Evolutionary conservation across 495 filamentous ascomycete species (phyloP).

Genomic region (Gamarada debralockiae): DNA sequence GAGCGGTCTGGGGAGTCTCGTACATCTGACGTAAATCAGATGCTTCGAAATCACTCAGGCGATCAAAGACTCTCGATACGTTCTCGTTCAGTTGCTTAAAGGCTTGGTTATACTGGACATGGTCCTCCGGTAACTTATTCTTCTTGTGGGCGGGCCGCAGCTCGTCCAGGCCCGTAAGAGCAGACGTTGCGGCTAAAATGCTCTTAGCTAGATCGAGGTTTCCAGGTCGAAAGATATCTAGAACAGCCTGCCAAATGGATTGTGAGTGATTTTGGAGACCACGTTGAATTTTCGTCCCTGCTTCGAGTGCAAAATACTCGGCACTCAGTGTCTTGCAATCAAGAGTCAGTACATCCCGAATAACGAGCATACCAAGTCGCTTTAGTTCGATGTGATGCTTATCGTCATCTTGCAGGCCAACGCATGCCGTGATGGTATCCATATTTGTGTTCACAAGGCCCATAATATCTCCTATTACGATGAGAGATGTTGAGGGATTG

Average conservation of each 20-base stretch:
- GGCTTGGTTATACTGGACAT: constrained; percentile 68
- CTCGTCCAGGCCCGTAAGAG: constrained; percentile 67
- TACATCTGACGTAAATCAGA: constrained; percentile 62
- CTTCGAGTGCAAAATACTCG: constrained; percentile 63
- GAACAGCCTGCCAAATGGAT: constrained; percentile 71
- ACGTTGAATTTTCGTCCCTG: constrained; percentile 55
- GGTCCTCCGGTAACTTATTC: constrained; percentile 44
- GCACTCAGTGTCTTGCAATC: constrained; percentile 71
- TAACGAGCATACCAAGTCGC: constrained; percentile 53
- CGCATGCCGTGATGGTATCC: constrained; percentile 38
- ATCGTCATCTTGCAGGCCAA: constrained; percentile 31
- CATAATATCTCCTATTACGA: constrained; percentile 48
- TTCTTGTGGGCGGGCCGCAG: constrained; percentile 49
- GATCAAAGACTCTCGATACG: constrained; percentile 68
- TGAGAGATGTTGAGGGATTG: constrained; percentile 41
- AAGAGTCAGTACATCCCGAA: constrained; percentile 65
- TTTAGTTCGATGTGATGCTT: constrained; percentile 37
- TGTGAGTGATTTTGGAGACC: constrained; percentile 61
- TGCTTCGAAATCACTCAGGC: constrained; percentile 68
- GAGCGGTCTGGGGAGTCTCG: constrained; percentile 51
- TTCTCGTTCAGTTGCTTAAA: constrained; percentile 65
- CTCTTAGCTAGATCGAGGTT: constrained; percentile 63
- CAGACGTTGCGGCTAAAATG: constrained; percentile 65
- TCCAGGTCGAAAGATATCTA: constrained; percentile 60
- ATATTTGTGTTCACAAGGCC: constrained; percentile 44